Evolutionary conservation across 805 yeast species (phyloP).

Genomic region (Lipomyces sp.): DNA sequence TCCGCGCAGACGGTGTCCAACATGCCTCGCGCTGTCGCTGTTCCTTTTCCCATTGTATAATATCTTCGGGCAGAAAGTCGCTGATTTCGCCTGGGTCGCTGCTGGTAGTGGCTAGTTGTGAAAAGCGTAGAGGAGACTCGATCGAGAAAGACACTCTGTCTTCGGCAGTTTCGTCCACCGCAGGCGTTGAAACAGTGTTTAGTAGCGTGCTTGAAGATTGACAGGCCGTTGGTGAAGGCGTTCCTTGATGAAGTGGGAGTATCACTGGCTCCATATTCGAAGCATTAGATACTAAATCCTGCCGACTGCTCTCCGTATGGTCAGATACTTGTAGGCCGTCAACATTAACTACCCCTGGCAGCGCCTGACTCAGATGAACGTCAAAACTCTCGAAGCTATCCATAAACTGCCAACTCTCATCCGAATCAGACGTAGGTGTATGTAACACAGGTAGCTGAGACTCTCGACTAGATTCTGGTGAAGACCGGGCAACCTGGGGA

Average conservation of each 20-base stretch:
- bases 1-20: constrained; percentile 21
- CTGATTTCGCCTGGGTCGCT: constrained; percentile 14
- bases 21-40: constrained; percentile 21
- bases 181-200: neutral
- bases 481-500: neutral
- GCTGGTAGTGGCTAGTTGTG: neutral
- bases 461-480: neutral
- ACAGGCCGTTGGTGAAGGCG: neutral
- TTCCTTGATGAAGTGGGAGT: neutral
- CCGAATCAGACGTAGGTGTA: constrained; percentile 16
- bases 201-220: neutral
- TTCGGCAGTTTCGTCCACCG: neutral
- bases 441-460: neutral
- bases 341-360: neutral
- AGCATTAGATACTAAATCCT: too few species aligned
- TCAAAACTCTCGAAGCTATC: constrained; percentile 26
- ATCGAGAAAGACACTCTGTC: neutral
- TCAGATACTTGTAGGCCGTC: neutral
- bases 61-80: constrained; percentile 21
- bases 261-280: too few species aligned
- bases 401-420: constrained; percentile 20
- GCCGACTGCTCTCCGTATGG: neutral
- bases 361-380: neutral
- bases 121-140: constrained; percentile 1
- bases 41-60: constrained; percentile 27